These are phyloP conservation scores for Boletellus ananiceps DNA, from an alignment of 768 basidiomycete genomes.

Conservation along the genomic window DNA sequence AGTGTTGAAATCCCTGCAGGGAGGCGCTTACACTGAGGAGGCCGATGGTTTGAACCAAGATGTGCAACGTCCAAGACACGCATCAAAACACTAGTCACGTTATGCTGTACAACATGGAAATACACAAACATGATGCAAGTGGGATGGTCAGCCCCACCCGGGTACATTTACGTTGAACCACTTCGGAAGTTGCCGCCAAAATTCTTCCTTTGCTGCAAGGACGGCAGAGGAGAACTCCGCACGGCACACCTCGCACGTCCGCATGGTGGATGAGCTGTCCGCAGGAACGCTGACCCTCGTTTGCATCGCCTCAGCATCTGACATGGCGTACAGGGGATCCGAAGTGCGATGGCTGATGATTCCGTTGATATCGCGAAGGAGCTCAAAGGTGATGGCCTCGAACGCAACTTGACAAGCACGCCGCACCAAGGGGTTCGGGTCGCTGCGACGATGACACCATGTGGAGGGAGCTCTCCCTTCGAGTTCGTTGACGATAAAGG, in stretches of 20 bases:
- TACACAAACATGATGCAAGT: constrained; percentile 10
- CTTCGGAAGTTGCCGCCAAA: constrained; percentile 58
- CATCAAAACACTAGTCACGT: background rate
- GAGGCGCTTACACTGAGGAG: too few relatives aligned
- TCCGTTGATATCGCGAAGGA: constrained; percentile 70
- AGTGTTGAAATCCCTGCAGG: too few relatives aligned
- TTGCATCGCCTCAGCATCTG: constrained; percentile 65
- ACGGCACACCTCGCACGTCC: constrained; percentile 63
- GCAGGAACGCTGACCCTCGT: constrained; percentile 44
- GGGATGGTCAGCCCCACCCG: constrained; percentile 31
- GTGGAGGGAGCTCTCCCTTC: constrained; percentile 56
- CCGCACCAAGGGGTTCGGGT: constrained; percentile 40
- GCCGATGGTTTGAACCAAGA: background rate
- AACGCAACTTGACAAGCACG: constrained; percentile 67
- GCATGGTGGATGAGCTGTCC: constrained; percentile 40
- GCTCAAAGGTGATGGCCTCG: constrained; percentile 69
- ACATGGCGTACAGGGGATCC: constrained; percentile 67
- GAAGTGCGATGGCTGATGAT: constrained; percentile 59
- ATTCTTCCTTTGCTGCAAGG: constrained; percentile 53
- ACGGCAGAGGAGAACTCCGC: constrained; percentile 59
- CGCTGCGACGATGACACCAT: constrained; percentile 47
- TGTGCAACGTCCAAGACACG: background rate
- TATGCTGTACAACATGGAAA: background rate
- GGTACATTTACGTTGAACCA: constrained; percentile 60
- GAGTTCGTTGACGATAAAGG: constrained; percentile 70